Conservation (phyloP, 2,329 filamentous ascomycete species). For the Elsinoe australis region DNA sequence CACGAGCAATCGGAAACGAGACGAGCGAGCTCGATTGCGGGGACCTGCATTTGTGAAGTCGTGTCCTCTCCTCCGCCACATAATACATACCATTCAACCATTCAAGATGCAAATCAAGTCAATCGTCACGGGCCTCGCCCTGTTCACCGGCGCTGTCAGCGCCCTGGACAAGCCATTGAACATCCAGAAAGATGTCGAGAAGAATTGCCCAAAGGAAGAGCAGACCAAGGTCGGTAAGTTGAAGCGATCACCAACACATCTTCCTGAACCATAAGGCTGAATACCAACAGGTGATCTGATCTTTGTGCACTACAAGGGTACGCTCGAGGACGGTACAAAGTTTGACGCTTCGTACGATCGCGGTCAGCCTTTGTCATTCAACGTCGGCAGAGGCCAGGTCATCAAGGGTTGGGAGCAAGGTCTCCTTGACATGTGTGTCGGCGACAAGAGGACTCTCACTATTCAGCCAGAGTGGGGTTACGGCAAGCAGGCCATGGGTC, state of each 20-base stretch:
- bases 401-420: constrained; percentile 97
- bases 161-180: constrained; percentile 52
- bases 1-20: constrained; percentile 1
- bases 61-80: constrained; percentile 3
- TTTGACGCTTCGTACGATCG: constrained; percentile 61
- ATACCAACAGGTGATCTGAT: constrained; percentile 61
- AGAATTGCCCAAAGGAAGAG: constrained; percentile 53
- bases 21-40: constrained; percentile 6
- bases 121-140: constrained; percentile 38
- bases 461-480: constrained; percentile 85
- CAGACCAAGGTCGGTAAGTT: constrained; percentile 49
- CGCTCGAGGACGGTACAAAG: constrained; percentile 60
- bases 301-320: constrained; percentile 82
- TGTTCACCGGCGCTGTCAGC: constrained; percentile 43
- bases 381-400: constrained; percentile 73
- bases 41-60: constrained; percentile 1
- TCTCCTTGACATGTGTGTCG: constrained; percentile 86
- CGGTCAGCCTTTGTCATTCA: constrained; percentile 68
- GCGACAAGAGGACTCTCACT: constrained; percentile 85
- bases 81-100: constrained; percentile 6
- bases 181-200: constrained; percentile 64
- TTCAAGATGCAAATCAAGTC: constrained; percentile 38
- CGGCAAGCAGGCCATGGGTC: constrained; percentile 67
- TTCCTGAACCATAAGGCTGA: constrained; percentile 33
- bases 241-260: constrained; percentile 5